Conservation (phyloP, 352 stramenopile genomes). For the Pythium grandisporangium region DNA sequence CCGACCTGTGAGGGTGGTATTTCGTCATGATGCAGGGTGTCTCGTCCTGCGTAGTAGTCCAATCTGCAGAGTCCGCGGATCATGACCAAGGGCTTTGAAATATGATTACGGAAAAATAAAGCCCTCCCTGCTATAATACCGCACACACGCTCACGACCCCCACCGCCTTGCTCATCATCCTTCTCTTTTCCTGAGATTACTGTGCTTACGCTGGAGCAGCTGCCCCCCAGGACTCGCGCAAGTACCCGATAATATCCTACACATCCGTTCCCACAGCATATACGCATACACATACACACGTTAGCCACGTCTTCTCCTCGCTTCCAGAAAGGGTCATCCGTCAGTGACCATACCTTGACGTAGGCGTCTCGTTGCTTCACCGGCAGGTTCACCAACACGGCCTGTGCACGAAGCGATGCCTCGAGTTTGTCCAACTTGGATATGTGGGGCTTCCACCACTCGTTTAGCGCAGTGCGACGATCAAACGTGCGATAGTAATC, state of each 20-base stretch:
- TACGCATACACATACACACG: too few relatives aligned
- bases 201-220: too few relatives aligned
- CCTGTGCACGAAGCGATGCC: conserved; percentile 55
- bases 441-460: conserved; percentile 61
- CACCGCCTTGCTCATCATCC: too few relatives aligned
- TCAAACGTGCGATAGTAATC: conserved; percentile 80
- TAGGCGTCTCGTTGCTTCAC: conserved; percentile 37
- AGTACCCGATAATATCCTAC: conserved; percentile 44
- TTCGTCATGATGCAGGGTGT: too few relatives aligned
- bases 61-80: too few relatives aligned
- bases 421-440: conserved; percentile 72
- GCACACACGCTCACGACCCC: too few relatives aligned
- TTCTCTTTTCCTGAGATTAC: too few relatives aligned
- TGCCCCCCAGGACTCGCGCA: conserved; percentile 26
- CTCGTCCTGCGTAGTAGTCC: neutral
- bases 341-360: conserved; percentile 30
- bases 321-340: neutral
- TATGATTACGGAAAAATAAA: too few relatives aligned
- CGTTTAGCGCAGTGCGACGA: conserved; percentile 52
- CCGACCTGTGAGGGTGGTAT: too few relatives aligned
- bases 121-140: too few relatives aligned
- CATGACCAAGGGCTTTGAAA: too few relatives aligned
- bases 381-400: conserved; percentile 54
- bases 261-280: too few relatives aligned
- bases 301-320: neutral